Conservation (phyloP, 495 filamentous ascomycete species). For the Aspergillus indologenus region DNA sequence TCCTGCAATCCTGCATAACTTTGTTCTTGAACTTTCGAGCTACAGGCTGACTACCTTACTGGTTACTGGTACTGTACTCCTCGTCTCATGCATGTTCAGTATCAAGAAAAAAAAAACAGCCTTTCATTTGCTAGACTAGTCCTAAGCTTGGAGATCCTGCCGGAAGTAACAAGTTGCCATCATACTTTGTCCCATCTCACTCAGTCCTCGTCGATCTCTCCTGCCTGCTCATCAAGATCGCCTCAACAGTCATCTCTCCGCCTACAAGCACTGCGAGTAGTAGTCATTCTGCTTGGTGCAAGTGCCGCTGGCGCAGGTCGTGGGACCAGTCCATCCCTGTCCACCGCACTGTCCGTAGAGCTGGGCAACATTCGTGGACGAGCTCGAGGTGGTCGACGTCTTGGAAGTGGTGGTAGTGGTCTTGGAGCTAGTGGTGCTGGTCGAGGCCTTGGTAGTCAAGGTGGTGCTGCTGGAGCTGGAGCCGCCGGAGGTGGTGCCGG, state of each 20-base stretch:
- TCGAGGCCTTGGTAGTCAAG: conserved; percentile 13
- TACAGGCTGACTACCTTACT: too few species aligned
- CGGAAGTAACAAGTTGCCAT: not conserved
- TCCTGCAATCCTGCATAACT: not conserved
- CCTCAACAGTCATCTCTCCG: not conserved
- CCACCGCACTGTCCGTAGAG: conserved; percentile 47
- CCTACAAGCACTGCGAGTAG: conserved; percentile 40
- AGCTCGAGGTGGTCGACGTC: conserved; percentile 10
- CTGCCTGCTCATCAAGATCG: not conserved
- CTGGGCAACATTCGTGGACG: conserved; percentile 19
- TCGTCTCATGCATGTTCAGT: not conserved
- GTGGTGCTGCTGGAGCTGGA: conserved; percentile 9
- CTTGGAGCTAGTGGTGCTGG: conserved; percentile 21
- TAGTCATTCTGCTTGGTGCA: conserved; percentile 37
- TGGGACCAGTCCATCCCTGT: conserved; percentile 37
- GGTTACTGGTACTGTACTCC: too few species aligned
- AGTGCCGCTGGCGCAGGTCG: conserved; percentile 34
- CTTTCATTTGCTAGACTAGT: not conserved
- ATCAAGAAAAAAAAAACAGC: not conserved
- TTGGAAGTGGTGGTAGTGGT: conserved; percentile 10
- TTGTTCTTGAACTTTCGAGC: not conserved
- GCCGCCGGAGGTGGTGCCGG: conserved; percentile 7
- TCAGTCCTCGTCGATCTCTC: not conserved
- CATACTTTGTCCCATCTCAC: not conserved
- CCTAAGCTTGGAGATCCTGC: not conserved